Evolutionary conservation across 2,329 filamentous ascomycete genomes (phyloP), one percentile per base, ranked within the genome.

Genomic region (Fusarium chaquense): DNA sequence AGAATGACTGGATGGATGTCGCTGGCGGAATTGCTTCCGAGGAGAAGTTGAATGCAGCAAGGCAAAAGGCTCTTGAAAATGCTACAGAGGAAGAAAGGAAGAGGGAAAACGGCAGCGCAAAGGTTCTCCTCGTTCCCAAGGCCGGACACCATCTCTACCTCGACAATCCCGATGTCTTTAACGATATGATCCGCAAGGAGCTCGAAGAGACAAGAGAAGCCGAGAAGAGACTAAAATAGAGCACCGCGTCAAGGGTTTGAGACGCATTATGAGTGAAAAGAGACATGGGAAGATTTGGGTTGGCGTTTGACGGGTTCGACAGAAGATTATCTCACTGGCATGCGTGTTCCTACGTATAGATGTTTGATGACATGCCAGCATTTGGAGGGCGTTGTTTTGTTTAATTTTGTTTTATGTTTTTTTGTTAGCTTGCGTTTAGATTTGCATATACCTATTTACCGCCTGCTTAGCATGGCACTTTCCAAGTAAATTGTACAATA

Each of bases 1-100:
- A 98, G 75, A 90, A 96, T 76, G 96, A 99, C 83, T 99, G 96
- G 96, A 99, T 99, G 96, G 96, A 99, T 72, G 90, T 96, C 11
- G 89, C 89, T 0, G 96, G 94, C 30, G 96, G 96, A 0, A 88
- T 90, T 47, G 93, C 92, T 0, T 90, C 94, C 0, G 88, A 92
- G 76, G 88, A 94, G 80, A 94, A 91, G 78, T 86, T 98, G 15
- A 90, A 93, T 64, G 85, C 90, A 61, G 89, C 91, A 67, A 87
- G 87, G 69, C 80, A 81, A 28, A 86, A 87, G 51, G 83, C 86
- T 1, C 81, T 97, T 5, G 80, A 85, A 15, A 79, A 85, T 24
- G 91, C 87, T 24, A 90, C 86, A 0, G 83, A 85, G 2, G 91
- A 93, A 60, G 92, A 97, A 79, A 88, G 85, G 78, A 81, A 83